A percentile compares a stretch with the other conserved stretches of the same genome.
Evolutionary conservation across 169 alveolate species (phyloP).

Genomic region (Fabrea salina): DNA sequence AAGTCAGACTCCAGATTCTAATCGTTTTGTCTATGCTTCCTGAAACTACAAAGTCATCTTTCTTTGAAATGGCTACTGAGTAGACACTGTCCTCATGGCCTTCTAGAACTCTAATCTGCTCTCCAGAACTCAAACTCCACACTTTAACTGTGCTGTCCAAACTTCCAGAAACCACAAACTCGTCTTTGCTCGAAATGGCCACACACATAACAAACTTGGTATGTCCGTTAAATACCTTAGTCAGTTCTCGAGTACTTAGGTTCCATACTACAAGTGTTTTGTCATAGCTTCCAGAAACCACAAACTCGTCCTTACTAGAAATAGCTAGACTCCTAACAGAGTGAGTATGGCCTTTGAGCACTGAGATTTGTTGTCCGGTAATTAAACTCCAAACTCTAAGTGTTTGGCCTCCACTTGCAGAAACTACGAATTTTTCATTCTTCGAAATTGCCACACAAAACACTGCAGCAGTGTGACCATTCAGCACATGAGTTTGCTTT

Average conservation of each 20-base stretch:
- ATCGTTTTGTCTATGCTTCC: too few species aligned
- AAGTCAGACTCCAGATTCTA: too few species aligned
- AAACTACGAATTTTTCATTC: not conserved
- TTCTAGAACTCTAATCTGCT: too few species aligned
- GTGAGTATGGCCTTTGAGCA: not conserved
- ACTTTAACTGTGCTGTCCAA: not conserved
- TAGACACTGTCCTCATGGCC: too few species aligned
- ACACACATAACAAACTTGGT: not conserved
- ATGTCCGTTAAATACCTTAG: not conserved
- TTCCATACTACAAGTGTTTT: not conserved
- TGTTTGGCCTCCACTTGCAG: not conserved
- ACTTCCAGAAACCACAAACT: slow-evolving; percentile 2
- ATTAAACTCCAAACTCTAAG: not conserved
- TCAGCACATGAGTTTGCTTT: not conserved
- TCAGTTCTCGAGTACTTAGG: not conserved
- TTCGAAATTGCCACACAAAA: not conserved
- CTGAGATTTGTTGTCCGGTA: not conserved
- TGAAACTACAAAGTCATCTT: too few species aligned
- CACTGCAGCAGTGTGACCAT: slow-evolving; percentile 17
- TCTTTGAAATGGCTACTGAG: too few species aligned
- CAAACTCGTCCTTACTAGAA: not conserved
- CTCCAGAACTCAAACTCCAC: too few species aligned
- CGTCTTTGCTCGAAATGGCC: not conserved
- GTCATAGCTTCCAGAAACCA: slow-evolving; percentile 15
- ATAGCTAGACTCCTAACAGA: not conserved